phyloP scores from a whole-genome alignment of 768 basidiomycete species.

The Kwoniella heveanensis region DNA sequence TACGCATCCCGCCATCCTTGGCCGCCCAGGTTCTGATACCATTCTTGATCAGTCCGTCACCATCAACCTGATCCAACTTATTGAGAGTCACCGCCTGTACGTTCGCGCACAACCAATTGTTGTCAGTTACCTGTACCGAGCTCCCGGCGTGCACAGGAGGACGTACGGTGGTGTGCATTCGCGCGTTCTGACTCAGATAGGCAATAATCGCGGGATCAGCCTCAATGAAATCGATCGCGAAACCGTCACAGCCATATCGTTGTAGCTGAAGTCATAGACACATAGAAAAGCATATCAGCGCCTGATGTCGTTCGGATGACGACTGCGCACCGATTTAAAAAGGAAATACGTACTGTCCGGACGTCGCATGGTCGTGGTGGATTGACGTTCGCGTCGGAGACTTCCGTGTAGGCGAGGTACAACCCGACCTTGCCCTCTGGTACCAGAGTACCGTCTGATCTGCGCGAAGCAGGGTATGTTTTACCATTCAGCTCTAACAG shows the following conservation, averaged over 20 bases:
- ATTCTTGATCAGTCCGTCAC: constrained; percentile 9
- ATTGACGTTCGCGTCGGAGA: constrained; percentile 32
- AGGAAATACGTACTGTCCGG: constrained; percentile 62
- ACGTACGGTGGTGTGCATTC: constrained; percentile 73
- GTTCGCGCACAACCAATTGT: too few relatives aligned
- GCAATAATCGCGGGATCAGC: constrained; percentile 74
- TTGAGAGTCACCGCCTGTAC: constrained; percentile 31
- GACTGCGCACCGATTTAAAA: neutral
- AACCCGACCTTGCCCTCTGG: constrained; percentile 26
- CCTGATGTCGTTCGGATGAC: neutral
- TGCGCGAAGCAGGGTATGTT: constrained; percentile 5
- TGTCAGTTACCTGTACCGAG: too few relatives aligned
- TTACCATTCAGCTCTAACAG: constrained; percentile 69
- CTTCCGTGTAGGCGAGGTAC: constrained; percentile 26
- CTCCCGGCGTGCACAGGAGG: too few relatives aligned
- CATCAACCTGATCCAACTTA: constrained; percentile 16
- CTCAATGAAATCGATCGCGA: constrained; percentile 76
- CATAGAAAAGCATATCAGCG: too few relatives aligned
- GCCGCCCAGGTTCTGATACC: constrained; percentile 31
- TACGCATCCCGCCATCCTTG: constrained; percentile 44
- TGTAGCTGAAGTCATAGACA: too few relatives aligned
- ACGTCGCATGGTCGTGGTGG: constrained; percentile 35
- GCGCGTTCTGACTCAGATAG: constrained; percentile 67
- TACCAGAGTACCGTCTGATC: constrained; percentile 8
- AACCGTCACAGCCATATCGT: constrained; percentile 72